A percentile compares a stretch with the other conserved stretches of the same genome.
Evolutionary conservation across 768 basidiomycete genomes (phyloP).

Genomic region (Austroboletus festivus): DNA sequence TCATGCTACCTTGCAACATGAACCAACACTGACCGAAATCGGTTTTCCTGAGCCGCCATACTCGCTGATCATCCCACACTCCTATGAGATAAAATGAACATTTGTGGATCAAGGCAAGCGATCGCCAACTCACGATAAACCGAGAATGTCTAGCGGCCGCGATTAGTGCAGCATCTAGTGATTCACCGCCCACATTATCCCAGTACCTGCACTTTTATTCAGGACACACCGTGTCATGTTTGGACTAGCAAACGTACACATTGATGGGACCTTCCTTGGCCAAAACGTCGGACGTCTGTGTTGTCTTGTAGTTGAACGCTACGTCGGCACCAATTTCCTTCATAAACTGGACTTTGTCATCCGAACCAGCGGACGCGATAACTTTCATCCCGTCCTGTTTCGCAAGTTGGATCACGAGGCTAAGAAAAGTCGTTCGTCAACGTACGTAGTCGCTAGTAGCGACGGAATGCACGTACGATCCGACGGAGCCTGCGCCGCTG

Average conservation of each 20-base stretch:
- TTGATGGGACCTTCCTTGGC: constrained; percentile 52
- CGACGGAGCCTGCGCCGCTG: constrained; percentile 46
- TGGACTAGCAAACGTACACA: constrained; percentile 41
- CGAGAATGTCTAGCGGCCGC: constrained; percentile 42
- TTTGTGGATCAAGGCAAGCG: background rate
- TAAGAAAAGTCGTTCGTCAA: no score
- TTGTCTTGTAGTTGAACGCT: constrained; percentile 69
- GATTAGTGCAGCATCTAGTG: constrained; percentile 50
- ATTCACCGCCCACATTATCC: constrained; percentile 55
- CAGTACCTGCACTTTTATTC: background rate
- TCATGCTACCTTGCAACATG: no score
- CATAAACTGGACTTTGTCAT: constrained; percentile 63
- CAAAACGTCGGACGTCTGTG: constrained; percentile 47
- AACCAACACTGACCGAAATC: constrained; percentile 3
- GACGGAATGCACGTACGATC: no score
- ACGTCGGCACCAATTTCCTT: constrained; percentile 58
- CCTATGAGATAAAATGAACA: constrained; percentile 12
- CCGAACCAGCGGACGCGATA: constrained; percentile 63
- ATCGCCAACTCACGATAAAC: constrained; percentile 36
- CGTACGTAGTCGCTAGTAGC: no score
- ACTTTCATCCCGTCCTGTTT: constrained; percentile 52
- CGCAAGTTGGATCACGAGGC: constrained; percentile 46
- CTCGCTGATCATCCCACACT: constrained; percentile 23
- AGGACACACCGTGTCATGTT: no score
- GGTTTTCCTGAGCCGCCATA: background rate